Base-by-base conservation (phyloP, 495 filamentous ascomycete genomes). In the Parathielavia appendiculata region DNA sequence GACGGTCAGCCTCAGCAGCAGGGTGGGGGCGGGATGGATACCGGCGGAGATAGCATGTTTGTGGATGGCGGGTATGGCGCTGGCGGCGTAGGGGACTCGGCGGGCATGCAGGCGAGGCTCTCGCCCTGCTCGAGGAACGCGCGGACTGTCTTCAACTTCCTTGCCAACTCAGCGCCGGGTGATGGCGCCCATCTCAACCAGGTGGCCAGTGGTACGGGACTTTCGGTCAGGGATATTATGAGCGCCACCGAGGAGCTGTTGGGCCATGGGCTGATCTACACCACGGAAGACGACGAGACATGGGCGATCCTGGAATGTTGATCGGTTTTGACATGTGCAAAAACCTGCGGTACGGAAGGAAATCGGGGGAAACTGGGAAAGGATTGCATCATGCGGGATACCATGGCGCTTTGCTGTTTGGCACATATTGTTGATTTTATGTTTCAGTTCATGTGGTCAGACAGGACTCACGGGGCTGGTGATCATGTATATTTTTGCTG, bases 211-310 rank as follows among this genome's bases (percentile, higher is more conserved):
- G 79, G 79, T 60, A 73, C 86, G 52, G 73, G 79, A 8, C 69
- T 95, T 74, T 75, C 83, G 3, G 69, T 82, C 30, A 75, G 76
- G 26, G 90, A 95, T 47, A 87, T 96, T 19, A 66, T 81, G 49
- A 81, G 79, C 47, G 95, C 86, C 36, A 84, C 85, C 10, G 87
- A 93, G 57, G 91, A 97, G 72, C 68, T 97, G 68, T 63, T 92
- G 41, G 75, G 69, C 8, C 68, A 82, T 22, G 89, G 91, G 47
- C 63, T 90, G 66, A 88, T 95, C 51, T 98, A 90, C 72, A 90
- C 91, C 51, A 98, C 95, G 12, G 76, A 92, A 26, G 91, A 97
- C 75, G 93, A 98, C 58, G 79, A 81, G 70, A 91, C 88, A 0
- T 91, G 85, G 81, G 86, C 86, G 30, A 72, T 89, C 58, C 73